Evolutionary conservation across 306 rosid genomes (phyloP), one percentile per base, ranked within the genome.

Genomic region (Lupinus albus): DNA sequence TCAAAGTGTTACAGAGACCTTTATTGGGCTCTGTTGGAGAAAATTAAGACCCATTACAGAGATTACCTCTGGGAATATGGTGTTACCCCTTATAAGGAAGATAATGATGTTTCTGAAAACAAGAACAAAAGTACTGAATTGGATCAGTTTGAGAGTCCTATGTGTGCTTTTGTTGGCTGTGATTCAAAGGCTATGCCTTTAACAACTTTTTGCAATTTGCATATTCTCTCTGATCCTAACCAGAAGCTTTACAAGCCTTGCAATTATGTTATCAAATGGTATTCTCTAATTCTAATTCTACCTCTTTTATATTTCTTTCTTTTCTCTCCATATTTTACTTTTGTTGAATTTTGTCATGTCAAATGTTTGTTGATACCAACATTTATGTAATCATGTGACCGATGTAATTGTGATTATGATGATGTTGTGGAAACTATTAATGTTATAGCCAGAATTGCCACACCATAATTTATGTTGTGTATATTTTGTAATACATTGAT

Each of bases 211-310:
- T 91, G 95, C 64, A 86, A 83, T 35, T 61, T 76, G 1, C 97
- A 91, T 15, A 81, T 88, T 20, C 88, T 88, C 14, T 81, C 82
- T 0, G 96, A 88, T 69, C 67, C 89, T n/a, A 82, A 51, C 36
- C 97, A 91, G 75, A 74, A 49, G 78, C 92, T 91, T 38, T 88
- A 91, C 15, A 83, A 80, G 74, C 78, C 88, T 35, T 86, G 96
- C 67, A 50, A 17, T 51, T 84, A 70, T 28, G 83, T 86, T 32
- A 81, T 84, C 83, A 76, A 1, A 20, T 30, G 35, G 0, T 30
- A 30, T 30, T 5, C 7, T 36, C 41, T 6, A 30, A 30, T 36
- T 36, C 41, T 36, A 8, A 3, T 7, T 12, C 8, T 20, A 4
- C 39, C 48, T 39, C 14, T 12, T 13, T 67, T 2, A 0, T 14